Base-by-base conservation (phyloP, 208 protist species). In the Trypanosoma theileri region DNA sequence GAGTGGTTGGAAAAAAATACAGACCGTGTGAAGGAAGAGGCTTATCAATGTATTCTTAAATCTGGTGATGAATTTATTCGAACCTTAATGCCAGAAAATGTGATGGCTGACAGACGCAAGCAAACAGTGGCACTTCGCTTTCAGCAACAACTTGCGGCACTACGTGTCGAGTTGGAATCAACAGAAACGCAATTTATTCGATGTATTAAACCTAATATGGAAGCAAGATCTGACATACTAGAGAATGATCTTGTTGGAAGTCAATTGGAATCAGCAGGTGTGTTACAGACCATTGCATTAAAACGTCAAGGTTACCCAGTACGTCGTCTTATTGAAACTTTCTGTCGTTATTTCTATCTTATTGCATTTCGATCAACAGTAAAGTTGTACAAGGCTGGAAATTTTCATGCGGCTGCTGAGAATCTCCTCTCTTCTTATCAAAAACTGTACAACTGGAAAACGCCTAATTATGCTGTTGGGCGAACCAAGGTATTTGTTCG, bases 141-240 rank as follows among this genome's bases (percentile, higher is more conserved):
- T 72, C 81, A 93, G 71, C 52, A 75, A 26, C 90, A 96, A 69
- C 85, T 98, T 22, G 56, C 57, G 8, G 69, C 79, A 19, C 77
- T 98, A 9, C 86, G 91, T 66, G 57, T 17, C 2, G 81, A 89
- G 56, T 82, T 98, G 46, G 81, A 93, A 78, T 87, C 82, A 19
- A 96, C 93, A 16, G 79, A 95, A 64, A 93, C 93, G n/a, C 91
- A 96, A 59, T 98, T 98, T 69, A 94, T 98, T 26, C 86, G 95
- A 35, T 97, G 93, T 83, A 95, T 98, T 68, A 97, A 96, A 70
- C 93, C 95, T 7, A 98, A 98, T 77, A 80, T 78, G 74, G 66
- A 80, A 17, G 85, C 90, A 22, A 85, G 75, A 55, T 80, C 91
- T 19, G 26, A 65, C 6, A 66, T 76, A 22, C 77, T 96, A 10